Evolutionary conservation across 2,329 filamentous ascomycete species (phyloP), one percentile per base, ranked within the genome.

Genomic region (Aotearoamyces nothofagi): DNA sequence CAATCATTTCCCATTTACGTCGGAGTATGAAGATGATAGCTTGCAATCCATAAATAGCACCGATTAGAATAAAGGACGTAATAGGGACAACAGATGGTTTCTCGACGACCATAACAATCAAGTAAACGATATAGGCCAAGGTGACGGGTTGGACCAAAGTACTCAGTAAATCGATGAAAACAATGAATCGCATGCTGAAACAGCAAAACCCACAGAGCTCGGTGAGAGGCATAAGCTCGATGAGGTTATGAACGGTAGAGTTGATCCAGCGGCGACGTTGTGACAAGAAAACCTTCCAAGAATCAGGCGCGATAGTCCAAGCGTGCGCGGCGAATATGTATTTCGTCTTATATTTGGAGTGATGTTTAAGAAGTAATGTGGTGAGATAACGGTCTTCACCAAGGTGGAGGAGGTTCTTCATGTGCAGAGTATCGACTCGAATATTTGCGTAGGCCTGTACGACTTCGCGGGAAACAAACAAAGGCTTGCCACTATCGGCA

Each of bases 251-350:
- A 29, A 98, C 82, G 0, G 90, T 98, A 32, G 86, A 94, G 64
- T 98, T 98, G 57, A 98, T 98, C 90, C 90, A 98, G 52, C 90
- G 81, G 63, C 90, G 87, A 65, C 90, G 83, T 58, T 98, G 90
- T 15, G 90, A 98, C 53, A 96, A 64, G 68, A 98, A 96, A 34
- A 98, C 83, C 23, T 65, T 59, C 80, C 84, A 96, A 38, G 78
- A 83, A 53, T 98, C 90, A 5, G 90, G 90, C 5, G 90, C 90
- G 44, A 96, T 86, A 9, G 90, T 98, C 83, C 83, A 96, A 15
- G 90, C 90, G 46, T 94, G 80, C 5, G 90, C 87, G 33, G 69
- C 66, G 62, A 80, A 82, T 49, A 92, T 84, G 53, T 92, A 98
- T 66, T 96, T 98, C 32, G 90, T 96, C 75, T 94, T 96, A 65